Evolutionary conservation across 306 rosid species (phyloP), one percentile per base, ranked within the genome.

Genomic region (Morella rubra): DNA sequence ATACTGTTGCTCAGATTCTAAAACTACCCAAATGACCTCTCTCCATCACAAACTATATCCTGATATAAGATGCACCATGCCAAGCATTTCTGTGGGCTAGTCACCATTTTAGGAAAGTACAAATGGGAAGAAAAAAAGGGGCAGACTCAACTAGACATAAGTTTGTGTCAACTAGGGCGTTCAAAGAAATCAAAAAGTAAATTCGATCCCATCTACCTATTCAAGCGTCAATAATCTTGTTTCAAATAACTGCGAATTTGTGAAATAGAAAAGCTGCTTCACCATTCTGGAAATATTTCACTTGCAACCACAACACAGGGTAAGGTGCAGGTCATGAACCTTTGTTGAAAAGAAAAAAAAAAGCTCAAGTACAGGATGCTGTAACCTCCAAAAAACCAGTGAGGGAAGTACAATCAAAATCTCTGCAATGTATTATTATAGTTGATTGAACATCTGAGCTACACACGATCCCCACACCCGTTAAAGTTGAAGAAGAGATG

Each of bases 351-450:
- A n/a, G 69, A 14, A 55, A 8, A 58, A 24, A 60, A 37, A 27
- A 27, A 32, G 3, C 37, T 32, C 1, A 1, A 37, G 76, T 79
- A 73, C 68, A 73, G 4, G 52, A 45, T 72, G 77, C 55, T 27
- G 58, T 11, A 73, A 83, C 59, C 32, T 67, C 47, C 54, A 70
- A 73, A 41, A 77, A 52, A 45, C 49, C 75, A 64, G 73, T 72
- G 77, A 72, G 42, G 46, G 67, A 32, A 54, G 44, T 71, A 74
- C 78, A 86, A 64, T 49, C 47, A 81, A 80, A 84, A 81, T 69
- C 51, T 72, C 56, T 71, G 79, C 22, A 42, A 14, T 51, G 80
- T 77, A 74, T 62, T 83, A 40, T 53, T 37, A 84, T 76, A 44
- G 60, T 81, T 68, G 76, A 77, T 69, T 49, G 74, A 80, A 80